Base-by-base conservation (phyloP, 202 grass and related monocot species). In the Sporobolus alterniflorus region DNA sequence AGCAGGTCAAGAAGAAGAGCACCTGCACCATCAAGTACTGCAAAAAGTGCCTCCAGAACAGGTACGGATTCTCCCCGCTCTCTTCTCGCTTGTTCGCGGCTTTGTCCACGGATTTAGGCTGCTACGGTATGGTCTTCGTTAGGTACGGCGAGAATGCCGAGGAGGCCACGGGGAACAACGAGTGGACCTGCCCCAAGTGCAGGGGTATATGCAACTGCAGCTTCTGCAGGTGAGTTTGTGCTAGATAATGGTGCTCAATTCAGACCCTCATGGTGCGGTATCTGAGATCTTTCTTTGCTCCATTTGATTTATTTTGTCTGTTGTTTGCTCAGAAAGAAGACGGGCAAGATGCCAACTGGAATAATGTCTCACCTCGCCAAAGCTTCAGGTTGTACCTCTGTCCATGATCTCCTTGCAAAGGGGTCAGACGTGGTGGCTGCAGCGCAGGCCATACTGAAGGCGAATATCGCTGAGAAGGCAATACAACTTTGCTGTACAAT, bases 151-250 rank as follows among this genome's bases (percentile, higher is more conserved):
- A 95, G 82, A 42, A 79, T 51, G 88, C 84, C 28, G 84, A 90
- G 79, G 79, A 82, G 74, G 89, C 57, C 48, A 70, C 32, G 11
- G 6, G 6, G 34, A 55, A 74, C 39, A 73, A 74, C 54, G 56
- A 63, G 24, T 98, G 95, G 95, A 91, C 68, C 50, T 98, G 95
- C 71, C 95, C 95, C 46, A 98, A 93, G 78, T 98, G 95, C 75
- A 85, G 75, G 29, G 90, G 86, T 21, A 79, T 89, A 11, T 98
- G 95, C 87, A 93, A 95, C 72, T 98, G 95, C 73, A 98, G 92
- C 72, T 82, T 77, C 33, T 98, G 92, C 92, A 93, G 83, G 95
- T 98, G 59, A 88, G 79, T 78, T 43, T 16, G 33, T 85, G 47
- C 15, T 43, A 31, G 42, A 33, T 80, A 12, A 15, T 74, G 50